Evolutionary conservation across 2,329 filamentous ascomycete species (phyloP), one percentile per base, ranked within the genome.

Genomic region (Scedosporium boydii): DNA sequence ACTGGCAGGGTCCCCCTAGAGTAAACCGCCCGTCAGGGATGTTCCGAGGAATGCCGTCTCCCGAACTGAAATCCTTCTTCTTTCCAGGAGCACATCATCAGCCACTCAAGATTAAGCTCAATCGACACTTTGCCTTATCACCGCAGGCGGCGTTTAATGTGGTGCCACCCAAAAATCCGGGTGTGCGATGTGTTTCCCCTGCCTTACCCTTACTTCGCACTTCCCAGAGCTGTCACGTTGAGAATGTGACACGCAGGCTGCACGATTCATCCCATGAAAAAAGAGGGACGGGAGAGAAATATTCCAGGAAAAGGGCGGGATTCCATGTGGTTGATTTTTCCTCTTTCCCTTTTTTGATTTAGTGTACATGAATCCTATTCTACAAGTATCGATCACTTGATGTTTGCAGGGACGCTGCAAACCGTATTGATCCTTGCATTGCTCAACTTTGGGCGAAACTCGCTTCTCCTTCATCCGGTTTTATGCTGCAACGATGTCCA

Each of bases 401-500:
- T 38, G 34, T 38, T 38, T 38, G 34, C 10, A 38, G 34, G 34
- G 34, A 38, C 6, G 34, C 10, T 14, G 10, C 34, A 38, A 66
- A 65, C 63, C 63, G 60, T 65, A 66, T 63, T 60, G 62, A 67
- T 63, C 57, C 64, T 60, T 66, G 65, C 64, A 67, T 65, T 66
- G 67, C 67, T 61, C 67, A 66, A 64, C 7, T 21, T 63, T 56
- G 61, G 66, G 66, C 71, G 74, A 76, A 76, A 76, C 74, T 75
- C 74, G 72, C 72, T 75, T 75, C 63, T 66, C 65, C 70, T 69
- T 71, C 72, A 73, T 65, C 65, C 66, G 70, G 73, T 73, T 75
- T 74, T 68, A 71, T 64, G 59, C 34, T 61, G 48, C 48, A 42
- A 56, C 59, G 59, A 41, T 34, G 55, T 58, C 21, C 51, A 55